Base-by-base conservation (phyloP, 345 rosid genomes). In the Brassica incana region DNA sequence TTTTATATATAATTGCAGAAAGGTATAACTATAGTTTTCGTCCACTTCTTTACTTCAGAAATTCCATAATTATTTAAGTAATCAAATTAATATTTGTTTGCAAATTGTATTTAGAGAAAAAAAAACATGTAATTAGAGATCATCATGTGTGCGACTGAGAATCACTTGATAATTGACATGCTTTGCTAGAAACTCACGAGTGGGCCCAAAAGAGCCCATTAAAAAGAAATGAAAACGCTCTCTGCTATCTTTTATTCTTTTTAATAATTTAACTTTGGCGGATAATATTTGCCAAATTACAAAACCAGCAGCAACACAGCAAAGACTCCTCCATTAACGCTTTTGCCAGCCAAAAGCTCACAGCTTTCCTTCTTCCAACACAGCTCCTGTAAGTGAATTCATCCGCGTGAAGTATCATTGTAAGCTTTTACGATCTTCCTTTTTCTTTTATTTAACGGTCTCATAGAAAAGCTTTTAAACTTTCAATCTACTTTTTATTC, bases 201-300 rank as follows among this genome's bases (percentile, higher is more conserved):
- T 80, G 69, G 83, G 64, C 33, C 83, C 80, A 54, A 76, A 65
- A 64, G 52, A 56, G 54, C 69, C 83, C 83, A 80, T 80, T 80
- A 16, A 35, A 50, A 52, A n/a, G 58, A 52, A n/a, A 5, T n/a
- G 20, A 52, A 48, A 52, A 52, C 58, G 58, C 58, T n/a, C 8
- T n/a, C 16, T 50, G 58, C 58, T 14, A 50, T 5, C 16, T 50
- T 50, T 50, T 14, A 5, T 52, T n/a, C 16, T 1, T 52, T 52
- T 52, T 52, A n/a, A n/a, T 36, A 33, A 33, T 33, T 33, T 33
- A 33, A 36, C n/a, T 12, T 52, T 52, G 18, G 58, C 58, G 58
- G 58, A 52, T 52, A 52, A 52, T 52, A 52, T 45, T 43, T 50
- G 58, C 2, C 58, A 50, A 50, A 50, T 5, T 52, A 52, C 18